phyloP scores from a whole-genome alignment of 2,329 filamentous ascomycete species.

The Knufia petricola region DNA sequence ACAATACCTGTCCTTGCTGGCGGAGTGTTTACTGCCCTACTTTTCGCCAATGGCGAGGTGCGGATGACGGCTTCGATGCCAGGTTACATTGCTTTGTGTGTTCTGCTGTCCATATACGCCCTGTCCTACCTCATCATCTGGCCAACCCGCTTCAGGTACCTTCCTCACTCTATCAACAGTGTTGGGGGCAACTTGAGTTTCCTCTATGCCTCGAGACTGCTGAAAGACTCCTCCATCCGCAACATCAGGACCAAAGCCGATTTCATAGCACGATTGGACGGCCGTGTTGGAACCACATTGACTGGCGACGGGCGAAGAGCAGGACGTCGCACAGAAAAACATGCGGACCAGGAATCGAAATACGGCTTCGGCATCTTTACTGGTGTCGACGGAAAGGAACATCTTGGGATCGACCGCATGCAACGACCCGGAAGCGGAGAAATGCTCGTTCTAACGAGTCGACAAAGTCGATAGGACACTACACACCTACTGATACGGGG shows the following conservation, averaged over 20 bases:
- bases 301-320: constrained; percentile 23
- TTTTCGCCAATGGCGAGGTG: constrained; percentile 40
- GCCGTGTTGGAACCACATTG: constrained; percentile 33
- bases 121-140: constrained; percentile 53
- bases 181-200: constrained; percentile 72
- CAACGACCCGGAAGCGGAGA: constrained; percentile 33
- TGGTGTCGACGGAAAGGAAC: constrained; percentile 50
- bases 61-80: constrained; percentile 63
- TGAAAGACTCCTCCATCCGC: constrained; percentile 64
- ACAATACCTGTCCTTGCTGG: constrained; percentile 50
- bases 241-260: constrained; percentile 57
- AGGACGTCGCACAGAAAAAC: constrained; percentile 4
- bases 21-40: constrained; percentile 54
- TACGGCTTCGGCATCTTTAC: constrained; percentile 51
- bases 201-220: constrained; percentile 60
- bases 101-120: constrained; percentile 61
- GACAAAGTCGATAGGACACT: not conserved
- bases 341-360: constrained; percentile 26
- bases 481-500: not conserved
- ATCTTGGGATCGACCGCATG: constrained; percentile 51
- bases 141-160: constrained; percentile 50
- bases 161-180: constrained; percentile 64
- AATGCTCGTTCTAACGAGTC: constrained; percentile 29
- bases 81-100: constrained; percentile 63
- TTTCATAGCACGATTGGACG: constrained; percentile 59